Evolutionary conservation across 148 eudicot genomes (phyloP), one percentile per base, ranked within the genome.

Genomic region (Chenopodium berlandieri): DNA sequence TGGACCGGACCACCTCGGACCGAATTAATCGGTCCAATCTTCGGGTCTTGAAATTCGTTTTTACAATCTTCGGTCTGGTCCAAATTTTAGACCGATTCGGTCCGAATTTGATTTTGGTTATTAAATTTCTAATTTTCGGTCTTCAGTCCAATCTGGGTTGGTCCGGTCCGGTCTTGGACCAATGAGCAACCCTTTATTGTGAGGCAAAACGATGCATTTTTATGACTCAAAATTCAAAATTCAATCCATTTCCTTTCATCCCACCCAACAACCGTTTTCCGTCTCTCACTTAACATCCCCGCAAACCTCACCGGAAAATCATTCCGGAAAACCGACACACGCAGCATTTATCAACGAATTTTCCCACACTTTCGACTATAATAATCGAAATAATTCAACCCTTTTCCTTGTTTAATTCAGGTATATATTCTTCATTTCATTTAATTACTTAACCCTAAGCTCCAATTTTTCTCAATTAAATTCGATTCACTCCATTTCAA

Each of bases 271-370:
- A 13, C 71, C 17, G 72, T 32, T 69, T 31, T 40, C 46, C 7
- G 72, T 69, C 72, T 69, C 72, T 27, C 25, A 64, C 72, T 31
- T 52, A 17, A 66, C 70, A 27, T 66, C 13, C 71, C 71, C 37
- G 30, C 23, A 62, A 62, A 62, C 6, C 19, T 62, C 25, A n/a
- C 66, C 66, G 25, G 25, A 7, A 69, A 69, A 69, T 31, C 46
- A 69, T 13, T 16, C 44, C 9, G 1, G 0, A 14, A 67, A 27
- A 11, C 71, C 32, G 19, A 17, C 37, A 2, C 37, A 67, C 16
- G 22, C 62, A 56, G 20, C 62, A 56, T 17, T 71, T 71, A 0
- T 1, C 11, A 8, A 46, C 25, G 52, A 40, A 44, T 22, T 2
- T 5, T 2, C 25, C 6, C 54, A 1, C 52, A 40, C 0, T 69